Evolutionary conservation across 768 basidiomycete species (phyloP), one percentile per base, ranked within the genome.

Genomic region (Mycena galericulata): DNA sequence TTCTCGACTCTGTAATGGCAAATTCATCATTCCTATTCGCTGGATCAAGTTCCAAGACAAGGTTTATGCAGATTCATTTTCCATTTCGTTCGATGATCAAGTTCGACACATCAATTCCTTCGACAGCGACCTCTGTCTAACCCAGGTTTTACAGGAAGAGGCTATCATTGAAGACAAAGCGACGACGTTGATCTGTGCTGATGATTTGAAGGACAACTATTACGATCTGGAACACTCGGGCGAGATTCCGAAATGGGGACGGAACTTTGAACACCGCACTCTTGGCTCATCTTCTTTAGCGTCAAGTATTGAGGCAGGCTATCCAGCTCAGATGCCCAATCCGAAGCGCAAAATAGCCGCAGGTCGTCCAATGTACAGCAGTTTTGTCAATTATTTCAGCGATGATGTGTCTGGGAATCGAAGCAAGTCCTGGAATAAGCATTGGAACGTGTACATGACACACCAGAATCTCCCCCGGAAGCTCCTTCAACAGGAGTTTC

Each of bases 11-110:
- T 7, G 17, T 4, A 17, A 45, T 20, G 32, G 57, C 12, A 15
- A 30, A 17, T 47, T 46, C 26, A 32, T 59, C 11, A 24, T 59
- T 17, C 57, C 57, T 29, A 57, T 57, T n/a, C 55, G 55, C 24
- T 55, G 54, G 54, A 38, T 55, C 18, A 55, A 24, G 6, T 55
- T 55, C 27, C 38, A 38, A 5, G 38, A 26, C 12, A 57, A 29
- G 38, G 26, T 57, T 20, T 43, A 57, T 30, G 55, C 40, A 10
- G 40, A 57, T 29, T 14, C 40, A 18, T 43, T 27, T 20, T 40
- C 38, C 4, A 27, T 57, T 20, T 20, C 17, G 2, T 41, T 57
- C 15, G 22, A 43, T 15, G 55, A 41, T 27, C 22, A 55, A 24
- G 34, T 55, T 50, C 30, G 49, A n/a, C n/a, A n/a, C n/a, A n/a